phyloP scores from a whole-genome alignment of 2,329 filamentous ascomycete genomes.

The Gliomastix tumulicola region DNA sequence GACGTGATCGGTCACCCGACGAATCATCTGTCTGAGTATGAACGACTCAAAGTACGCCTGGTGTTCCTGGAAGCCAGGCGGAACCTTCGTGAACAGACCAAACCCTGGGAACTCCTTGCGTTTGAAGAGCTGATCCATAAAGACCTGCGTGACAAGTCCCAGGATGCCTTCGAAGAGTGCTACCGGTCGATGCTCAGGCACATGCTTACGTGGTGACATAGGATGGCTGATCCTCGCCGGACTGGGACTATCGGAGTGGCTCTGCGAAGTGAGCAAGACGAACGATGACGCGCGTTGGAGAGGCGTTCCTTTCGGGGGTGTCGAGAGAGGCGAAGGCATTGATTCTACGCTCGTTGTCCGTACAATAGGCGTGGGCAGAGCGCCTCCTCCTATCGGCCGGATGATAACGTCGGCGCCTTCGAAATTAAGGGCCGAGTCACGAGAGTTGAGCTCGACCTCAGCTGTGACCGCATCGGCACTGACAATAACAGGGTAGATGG shows the following conservation, averaged over 20 bases:
- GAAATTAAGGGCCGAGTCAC: slow-evolving; percentile 74
- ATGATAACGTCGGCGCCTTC: slow-evolving; percentile 82
- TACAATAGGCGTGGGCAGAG: slow-evolving; percentile 60
- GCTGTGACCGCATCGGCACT: slow-evolving; percentile 78
- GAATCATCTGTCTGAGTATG: slow-evolving; percentile 67
- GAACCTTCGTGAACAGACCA: slow-evolving; percentile 76
- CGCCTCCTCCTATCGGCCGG: slow-evolving; percentile 51
- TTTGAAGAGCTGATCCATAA: slow-evolving; percentile 76
- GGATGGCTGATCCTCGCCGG: slow-evolving; percentile 51
- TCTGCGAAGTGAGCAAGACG: slow-evolving; percentile 72
- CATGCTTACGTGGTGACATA: slow-evolving; percentile 25
- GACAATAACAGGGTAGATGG: slow-evolving; percentile 82
- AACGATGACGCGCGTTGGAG: slow-evolving; percentile 84
- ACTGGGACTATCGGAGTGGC: slow-evolving; percentile 48
- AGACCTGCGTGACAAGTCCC: slow-evolving; percentile 71
- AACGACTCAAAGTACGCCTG: slow-evolving; percentile 95
- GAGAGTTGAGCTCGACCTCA: slow-evolving; percentile 79
- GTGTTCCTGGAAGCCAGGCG: slow-evolving; percentile 88
- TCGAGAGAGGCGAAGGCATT: slow-evolving; percentile 38
- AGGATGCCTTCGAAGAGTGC: slow-evolving; percentile 68
- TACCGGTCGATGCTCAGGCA: slow-evolving; percentile 17
- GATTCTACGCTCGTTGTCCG: slow-evolving; percentile 57
- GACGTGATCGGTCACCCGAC: slow-evolving; percentile 62
- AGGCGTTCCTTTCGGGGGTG: slow-evolving; percentile 47
- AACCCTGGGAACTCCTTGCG: slow-evolving; percentile 91